Base-by-base conservation (phyloP, 805 yeast species). In the Kodamaea kaohsiungensis region DNA sequence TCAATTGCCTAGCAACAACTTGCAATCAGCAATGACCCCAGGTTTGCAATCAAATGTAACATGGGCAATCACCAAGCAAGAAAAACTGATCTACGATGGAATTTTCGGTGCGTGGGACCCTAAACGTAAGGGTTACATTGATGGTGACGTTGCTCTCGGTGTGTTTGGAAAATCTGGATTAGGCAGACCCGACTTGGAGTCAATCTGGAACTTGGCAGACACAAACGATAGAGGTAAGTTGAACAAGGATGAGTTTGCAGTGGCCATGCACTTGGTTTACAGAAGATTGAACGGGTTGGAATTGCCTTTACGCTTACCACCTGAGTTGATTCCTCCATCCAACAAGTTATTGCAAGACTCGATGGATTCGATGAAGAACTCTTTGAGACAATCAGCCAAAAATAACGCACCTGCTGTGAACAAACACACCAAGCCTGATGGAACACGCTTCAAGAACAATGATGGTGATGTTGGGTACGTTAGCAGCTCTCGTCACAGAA, bases 231-330 rank as follows among this genome's bases (percentile, higher is more conserved):
- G 87, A 53, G 97, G 98, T 3, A 85, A 83, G 65, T 82, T 93
- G 60, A 89, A 89, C 67, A 85, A 84, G 63, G 97, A 93, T 67
- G 96, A 91, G 69, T 95, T 93, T 74, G 88, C 97, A 0, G 91
- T 95, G 37, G 98, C 98, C 33, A 95, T 93, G 98, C 98, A 96
- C 77, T 78, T 93, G 55, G 93, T 93, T 45, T 93, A 95, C 72
- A 83, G 97, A 68, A 82, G 93, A 58, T 75, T 93, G 66, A 92
- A 91, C 65, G 98, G 98, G 1, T 84, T 83, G 59, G 90, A 88
- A n/a, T 72, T 95, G 49, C 99, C 99, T 19, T 66, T 78, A 48
- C 76, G 85, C 52, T 79, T 93, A 51, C 98, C 98, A 2, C 91
- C 96, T 1, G 96, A 91, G 65, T 80, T 93, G 59, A 75, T 91